Base-by-base conservation (phyloP, 345 rosid species). In the Rhizophora mangle region DNA sequence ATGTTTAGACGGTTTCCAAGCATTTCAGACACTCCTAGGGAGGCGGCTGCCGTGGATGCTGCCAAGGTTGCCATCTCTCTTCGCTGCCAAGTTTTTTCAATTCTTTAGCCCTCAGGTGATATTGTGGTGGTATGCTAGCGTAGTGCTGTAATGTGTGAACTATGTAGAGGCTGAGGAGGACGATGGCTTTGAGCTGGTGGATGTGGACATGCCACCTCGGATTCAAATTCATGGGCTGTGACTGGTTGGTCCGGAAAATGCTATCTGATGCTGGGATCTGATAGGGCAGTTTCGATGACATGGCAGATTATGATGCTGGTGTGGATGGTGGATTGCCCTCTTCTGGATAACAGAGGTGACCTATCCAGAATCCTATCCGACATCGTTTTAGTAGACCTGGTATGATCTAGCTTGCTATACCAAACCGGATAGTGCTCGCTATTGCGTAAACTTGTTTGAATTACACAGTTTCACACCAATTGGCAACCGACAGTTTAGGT, bases 11-110 rank as follows among this genome's bases (percentile, higher is more conserved):
- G 85, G 71, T 81, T 88, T 46, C 97, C 91, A 19, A 94, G 86
- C 71, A 73, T 91, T 74, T 91, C 95, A 34, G 93, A 87, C 21
- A 83, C 90, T 63, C 96, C 98, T 46, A 91, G 83, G 78, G 98
- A 88, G 74, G 90, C 89, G 69, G 89, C 89, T 26, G 86, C 76
- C 16, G 82, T 83, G 57, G 85, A 74, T 36, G 87, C 85, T 34
- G 89, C 84, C 71, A 85, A 49, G 37, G 88, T 80, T 29, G 87
- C 86, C 90, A 84, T 82, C 15, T 46, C 21, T 61, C 29, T 71
- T 20, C 21, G n/a, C 13, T 39, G 15, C 34, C 34, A 21, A 22
- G 24, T 10, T 26, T 22, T 37, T 5, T 27, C 32, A 0, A 19
- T 8, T 13, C 29, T 6, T 29, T 4, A 19, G 36, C 18, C 24